These are phyloP conservation scores for Apiospora aurea DNA, from an alignment of 2,329 filamentous ascomycete genomes.

Conservation along the genomic window DNA sequence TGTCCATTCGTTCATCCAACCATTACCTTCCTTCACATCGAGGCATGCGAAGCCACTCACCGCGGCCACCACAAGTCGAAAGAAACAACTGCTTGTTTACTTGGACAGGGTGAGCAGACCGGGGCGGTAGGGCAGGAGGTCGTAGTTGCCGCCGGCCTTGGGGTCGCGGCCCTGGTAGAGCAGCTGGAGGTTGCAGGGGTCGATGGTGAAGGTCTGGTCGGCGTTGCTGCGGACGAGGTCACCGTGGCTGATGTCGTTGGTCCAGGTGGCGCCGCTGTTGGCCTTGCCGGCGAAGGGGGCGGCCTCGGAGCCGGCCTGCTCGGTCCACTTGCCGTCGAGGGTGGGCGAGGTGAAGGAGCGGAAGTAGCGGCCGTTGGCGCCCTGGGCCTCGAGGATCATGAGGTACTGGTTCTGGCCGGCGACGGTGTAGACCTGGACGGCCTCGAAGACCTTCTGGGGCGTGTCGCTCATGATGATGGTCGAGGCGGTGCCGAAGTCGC, in stretches of 20 bases:
- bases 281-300: constrained; percentile 71
- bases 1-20: too few species aligned
- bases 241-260: constrained; percentile 71
- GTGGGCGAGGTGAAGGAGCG: constrained; percentile 69
- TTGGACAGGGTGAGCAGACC: constrained; percentile 57
- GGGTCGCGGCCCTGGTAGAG: constrained; percentile 67
- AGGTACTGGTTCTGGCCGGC: constrained; percentile 61
- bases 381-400: constrained; percentile 72
- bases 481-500: constrained; percentile 60
- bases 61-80: background rate
- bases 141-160: constrained; percentile 53
- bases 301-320: constrained; percentile 61
- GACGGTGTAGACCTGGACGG: constrained; percentile 70
- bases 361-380: constrained; percentile 66
- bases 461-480: constrained; percentile 60
- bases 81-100: background rate
- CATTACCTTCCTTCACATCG: background rate
- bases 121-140: constrained; percentile 59
- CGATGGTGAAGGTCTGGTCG: constrained; percentile 69
- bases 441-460: constrained; percentile 68
- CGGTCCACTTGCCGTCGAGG: constrained; percentile 64
- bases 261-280: constrained; percentile 70
- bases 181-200: constrained; percentile 69
- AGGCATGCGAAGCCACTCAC: background rate
- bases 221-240: constrained; percentile 63